Percentiles rank a stretch among this genome's conserved stretches.
Conservation (phyloP, 139 green algal species). For the Eudorina sp. region DNA sequence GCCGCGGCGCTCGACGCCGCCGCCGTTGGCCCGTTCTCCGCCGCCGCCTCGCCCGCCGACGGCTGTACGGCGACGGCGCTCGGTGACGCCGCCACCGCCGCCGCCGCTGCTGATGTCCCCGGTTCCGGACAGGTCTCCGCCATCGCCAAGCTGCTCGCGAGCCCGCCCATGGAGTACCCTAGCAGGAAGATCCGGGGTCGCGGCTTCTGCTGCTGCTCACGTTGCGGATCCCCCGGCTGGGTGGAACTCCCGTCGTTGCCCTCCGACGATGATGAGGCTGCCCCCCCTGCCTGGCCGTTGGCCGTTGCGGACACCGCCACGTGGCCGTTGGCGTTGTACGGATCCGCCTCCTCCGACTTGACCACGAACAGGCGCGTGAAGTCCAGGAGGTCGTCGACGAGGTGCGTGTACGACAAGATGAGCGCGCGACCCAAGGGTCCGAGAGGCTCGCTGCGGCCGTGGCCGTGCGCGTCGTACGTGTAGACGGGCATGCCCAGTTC, state of each 20-base stretch:
- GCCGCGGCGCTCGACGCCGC: neutral
- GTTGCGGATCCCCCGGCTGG: no score
- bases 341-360: neutral
- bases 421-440: neutral
- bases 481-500: conserved; percentile 19
- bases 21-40: neutral
- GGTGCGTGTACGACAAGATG: neutral
- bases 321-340: no score
- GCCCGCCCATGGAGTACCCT: conserved; percentile 41
- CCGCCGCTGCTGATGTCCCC: neutral
- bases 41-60: neutral
- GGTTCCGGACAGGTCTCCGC: neutral
- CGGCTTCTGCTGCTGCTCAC: neutral
- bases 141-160: neutral
- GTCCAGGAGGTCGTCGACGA: conserved; percentile 40
- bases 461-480: conserved; percentile 44
- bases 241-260: no score
- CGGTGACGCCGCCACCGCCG: neutral
- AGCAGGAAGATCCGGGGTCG: conserved; percentile 4
- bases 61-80: neutral
- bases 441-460: conserved; percentile 29
- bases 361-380: neutral
- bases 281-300: no score
- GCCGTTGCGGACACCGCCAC: no score
- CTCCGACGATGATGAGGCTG: no score